A percentile compares a stretch with the other conserved stretches of the same genome.
Evolutionary conservation across 1,139 yeast species (phyloP).

Genomic region (Entelexis paramagnoliae): DNA sequence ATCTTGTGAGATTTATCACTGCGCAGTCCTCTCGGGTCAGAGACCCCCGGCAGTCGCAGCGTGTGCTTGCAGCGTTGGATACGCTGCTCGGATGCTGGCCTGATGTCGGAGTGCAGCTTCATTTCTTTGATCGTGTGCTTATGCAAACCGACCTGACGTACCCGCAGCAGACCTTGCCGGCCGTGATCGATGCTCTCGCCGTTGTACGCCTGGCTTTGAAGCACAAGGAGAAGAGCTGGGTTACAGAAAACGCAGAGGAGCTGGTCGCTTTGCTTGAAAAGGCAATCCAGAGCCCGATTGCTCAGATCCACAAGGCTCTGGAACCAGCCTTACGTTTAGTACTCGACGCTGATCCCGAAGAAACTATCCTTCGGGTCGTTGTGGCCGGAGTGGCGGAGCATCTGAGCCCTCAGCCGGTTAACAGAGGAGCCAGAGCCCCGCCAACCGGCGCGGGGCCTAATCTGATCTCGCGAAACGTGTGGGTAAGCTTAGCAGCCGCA

Average conservation of each 20-base stretch:
- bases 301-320: constrained; percentile 19
- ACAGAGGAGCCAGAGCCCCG: not conserved
- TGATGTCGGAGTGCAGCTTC: constrained; percentile 71
- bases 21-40: constrained; percentile 75
- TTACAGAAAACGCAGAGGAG: constrained; percentile 54
- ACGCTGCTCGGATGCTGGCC: constrained; percentile 75
- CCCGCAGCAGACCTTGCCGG: constrained; percentile 43
- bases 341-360: constrained; percentile 29
- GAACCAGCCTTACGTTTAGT: constrained; percentile 16
- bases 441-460: constrained; percentile 1
- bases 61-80: constrained; percentile 66
- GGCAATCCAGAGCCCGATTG: constrained; percentile 53
- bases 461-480: constrained; percentile 11
- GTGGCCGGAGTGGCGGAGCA: constrained; percentile 47
- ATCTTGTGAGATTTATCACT: constrained; percentile 78
- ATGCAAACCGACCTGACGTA: constrained; percentile 67
- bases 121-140: constrained; percentile 77
- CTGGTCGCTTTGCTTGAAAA: constrained; percentile 70
- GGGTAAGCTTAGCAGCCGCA: constrained; percentile 17
- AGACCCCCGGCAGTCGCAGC: constrained; percentile 71
- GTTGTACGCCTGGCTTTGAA: constrained; percentile 78
- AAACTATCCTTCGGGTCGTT: constrained; percentile 28
- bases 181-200: constrained; percentile 82
- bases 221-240: constrained; percentile 70
- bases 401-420: constrained; percentile 41